Conservation (phyloP, 192 early-diverging fungal genomes). For the Mortierella hygrophila region DNA sequence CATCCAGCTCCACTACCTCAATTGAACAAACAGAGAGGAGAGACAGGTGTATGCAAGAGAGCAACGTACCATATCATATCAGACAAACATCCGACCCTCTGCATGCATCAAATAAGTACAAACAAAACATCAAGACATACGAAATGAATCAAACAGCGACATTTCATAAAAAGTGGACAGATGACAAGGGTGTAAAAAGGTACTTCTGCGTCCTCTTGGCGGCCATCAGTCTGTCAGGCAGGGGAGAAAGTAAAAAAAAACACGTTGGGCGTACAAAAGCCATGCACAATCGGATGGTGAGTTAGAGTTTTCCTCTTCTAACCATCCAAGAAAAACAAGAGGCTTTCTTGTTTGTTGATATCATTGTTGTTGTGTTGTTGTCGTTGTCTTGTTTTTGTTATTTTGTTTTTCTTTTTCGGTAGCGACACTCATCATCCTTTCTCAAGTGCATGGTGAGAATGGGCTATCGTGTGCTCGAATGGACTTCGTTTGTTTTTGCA, state of each 20-base stretch:
- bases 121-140: not conserved
- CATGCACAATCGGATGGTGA: not conserved
- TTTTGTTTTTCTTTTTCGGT: not conserved
- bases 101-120: not conserved
- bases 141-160: conserved; percentile 6
- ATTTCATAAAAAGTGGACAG: not conserved
- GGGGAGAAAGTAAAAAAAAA: not conserved
- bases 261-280: not conserved
- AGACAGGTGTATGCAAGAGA: not conserved
- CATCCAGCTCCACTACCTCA: not conserved
- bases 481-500: too few relatives aligned
- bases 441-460: not conserved
- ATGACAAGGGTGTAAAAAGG: not conserved
- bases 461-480: not conserved
- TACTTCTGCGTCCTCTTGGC: too few relatives aligned
- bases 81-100: not conserved
- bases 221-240: too few relatives aligned
- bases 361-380: not conserved
- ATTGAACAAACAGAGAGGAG: not conserved
- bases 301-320: not conserved
- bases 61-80: not conserved
- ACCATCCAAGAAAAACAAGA: not conserved
- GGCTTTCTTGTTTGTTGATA: not conserved
- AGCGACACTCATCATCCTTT: not conserved
- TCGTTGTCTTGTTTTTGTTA: too few relatives aligned